These are phyloP conservation scores for Calonectria hongkongensis DNA, from an alignment of 2,329 filamentous ascomycete species.

Conservation along the genomic window DNA sequence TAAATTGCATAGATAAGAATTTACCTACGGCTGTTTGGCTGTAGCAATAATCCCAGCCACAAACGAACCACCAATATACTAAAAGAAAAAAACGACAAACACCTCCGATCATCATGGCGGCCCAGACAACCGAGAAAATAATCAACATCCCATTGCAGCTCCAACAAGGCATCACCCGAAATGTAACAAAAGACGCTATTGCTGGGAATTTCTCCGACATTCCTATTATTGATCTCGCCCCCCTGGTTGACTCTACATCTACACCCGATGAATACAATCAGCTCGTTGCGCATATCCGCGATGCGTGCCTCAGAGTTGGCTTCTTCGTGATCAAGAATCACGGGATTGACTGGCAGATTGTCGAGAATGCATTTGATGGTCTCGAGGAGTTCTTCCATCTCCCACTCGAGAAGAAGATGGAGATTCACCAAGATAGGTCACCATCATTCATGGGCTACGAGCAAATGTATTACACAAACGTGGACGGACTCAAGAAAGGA, in stretches of 20 bases:
- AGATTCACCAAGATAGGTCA: neutral
- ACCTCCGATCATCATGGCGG: no score
- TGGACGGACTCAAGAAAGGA: neutral
- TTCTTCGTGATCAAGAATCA: slow-evolving; percentile 9
- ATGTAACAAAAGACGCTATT: neutral
- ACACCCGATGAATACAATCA: neutral
- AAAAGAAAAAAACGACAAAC: no score
- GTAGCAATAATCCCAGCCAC: no score
- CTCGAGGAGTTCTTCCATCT: neutral
- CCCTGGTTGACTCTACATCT: neutral
- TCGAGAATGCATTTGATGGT: neutral
- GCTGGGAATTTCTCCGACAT: neutral
- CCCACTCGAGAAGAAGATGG: slow-evolving; percentile 5
- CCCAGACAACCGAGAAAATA: no score
- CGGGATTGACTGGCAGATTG: neutral
- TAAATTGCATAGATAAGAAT: no score
- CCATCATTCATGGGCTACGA: slow-evolving; percentile 1
- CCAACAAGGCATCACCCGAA: neutral
- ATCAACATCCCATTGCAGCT: no score
- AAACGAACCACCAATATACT: no score
- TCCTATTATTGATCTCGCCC: neutral
- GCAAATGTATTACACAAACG: neutral
- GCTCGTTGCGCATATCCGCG: neutral
- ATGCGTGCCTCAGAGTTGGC: neutral
- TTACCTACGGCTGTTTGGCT: no score